phyloP scores from a whole-genome alignment of 2,329 filamentous ascomycete species.

The Colletotrichum destructivum region DNA sequence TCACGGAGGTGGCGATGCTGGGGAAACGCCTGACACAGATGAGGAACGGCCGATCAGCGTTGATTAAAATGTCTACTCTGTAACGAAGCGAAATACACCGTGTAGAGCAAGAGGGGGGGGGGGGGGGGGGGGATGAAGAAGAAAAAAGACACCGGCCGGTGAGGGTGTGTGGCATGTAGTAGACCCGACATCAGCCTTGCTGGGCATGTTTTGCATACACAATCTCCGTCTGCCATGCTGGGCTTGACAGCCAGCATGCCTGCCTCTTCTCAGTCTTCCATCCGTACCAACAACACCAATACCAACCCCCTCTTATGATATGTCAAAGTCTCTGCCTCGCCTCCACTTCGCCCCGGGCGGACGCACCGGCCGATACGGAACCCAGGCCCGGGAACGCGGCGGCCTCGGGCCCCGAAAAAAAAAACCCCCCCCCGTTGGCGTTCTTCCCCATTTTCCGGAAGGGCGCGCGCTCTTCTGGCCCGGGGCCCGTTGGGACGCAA shows the following conservation, averaged over 20 bases:
- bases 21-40: neutral
- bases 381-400: constrained; percentile 14
- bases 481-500: neutral
- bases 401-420: constrained; percentile 11
- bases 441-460: neutral
- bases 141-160: too few species aligned
- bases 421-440: neutral
- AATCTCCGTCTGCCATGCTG: neutral
- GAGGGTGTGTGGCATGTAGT: neutral
- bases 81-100: too few species aligned
- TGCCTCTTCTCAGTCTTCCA: neutral
- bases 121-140: too few species aligned
- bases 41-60: constrained; percentile 6
- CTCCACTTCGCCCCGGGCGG: constrained; percentile 25
- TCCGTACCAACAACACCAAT: too few species aligned
- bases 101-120: too few species aligned
- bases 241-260: constrained; percentile 8
- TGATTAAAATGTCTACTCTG: neutral
- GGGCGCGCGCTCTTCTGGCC: neutral
- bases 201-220: neutral
- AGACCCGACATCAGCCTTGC: constrained; percentile 16
- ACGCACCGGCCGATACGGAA: constrained; percentile 34
- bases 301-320: neutral
- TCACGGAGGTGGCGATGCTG: constrained; percentile 33
- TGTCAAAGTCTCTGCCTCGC: neutral